phyloP scores from a whole-genome alignment of 2,329 filamentous ascomycete genomes.

The Neopestalotiopsis rosae region DNA sequence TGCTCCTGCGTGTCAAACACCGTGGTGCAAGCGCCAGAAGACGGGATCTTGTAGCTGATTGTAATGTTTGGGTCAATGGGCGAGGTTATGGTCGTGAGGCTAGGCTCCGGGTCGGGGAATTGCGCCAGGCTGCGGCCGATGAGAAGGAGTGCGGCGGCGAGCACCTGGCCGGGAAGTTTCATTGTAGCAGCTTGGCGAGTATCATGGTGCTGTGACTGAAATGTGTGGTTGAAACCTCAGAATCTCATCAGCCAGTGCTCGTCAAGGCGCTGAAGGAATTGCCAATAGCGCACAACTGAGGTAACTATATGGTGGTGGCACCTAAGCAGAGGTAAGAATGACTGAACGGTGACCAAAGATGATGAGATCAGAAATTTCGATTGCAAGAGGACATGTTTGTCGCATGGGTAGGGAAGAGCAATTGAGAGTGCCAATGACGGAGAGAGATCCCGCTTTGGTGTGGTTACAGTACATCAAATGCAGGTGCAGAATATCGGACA shows the following conservation, averaged over 20 bases:
- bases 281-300: too few species aligned
- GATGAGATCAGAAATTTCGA: too few species aligned
- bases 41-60: conserved; percentile 69
- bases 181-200: conserved; percentile 22
- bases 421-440: too few species aligned
- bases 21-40: conserved; percentile 66
- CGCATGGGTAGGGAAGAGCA: too few species aligned
- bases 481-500: not conserved
- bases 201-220: conserved; percentile 22
- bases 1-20: conserved; percentile 70
- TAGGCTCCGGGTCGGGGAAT: conserved; percentile 35
- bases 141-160: not conserved
- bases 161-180: conserved; percentile 19
- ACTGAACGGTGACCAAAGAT: too few species aligned
- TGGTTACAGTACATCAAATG: not conserved
- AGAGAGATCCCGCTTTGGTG: too few species aligned
- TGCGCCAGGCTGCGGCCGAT: conserved; percentile 31
- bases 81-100: conserved; percentile 63
- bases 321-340: too few species aligned
- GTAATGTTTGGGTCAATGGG: conserved; percentile 68
- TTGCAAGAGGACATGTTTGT: too few species aligned
- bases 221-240: not conserved
- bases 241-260: not conserved
- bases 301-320: too few species aligned
- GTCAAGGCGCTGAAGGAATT: too few species aligned